Evolutionary conservation across 2,329 filamentous ascomycete genomes (phyloP).

Genomic region (Apiospora kogelbergensis): DNA sequence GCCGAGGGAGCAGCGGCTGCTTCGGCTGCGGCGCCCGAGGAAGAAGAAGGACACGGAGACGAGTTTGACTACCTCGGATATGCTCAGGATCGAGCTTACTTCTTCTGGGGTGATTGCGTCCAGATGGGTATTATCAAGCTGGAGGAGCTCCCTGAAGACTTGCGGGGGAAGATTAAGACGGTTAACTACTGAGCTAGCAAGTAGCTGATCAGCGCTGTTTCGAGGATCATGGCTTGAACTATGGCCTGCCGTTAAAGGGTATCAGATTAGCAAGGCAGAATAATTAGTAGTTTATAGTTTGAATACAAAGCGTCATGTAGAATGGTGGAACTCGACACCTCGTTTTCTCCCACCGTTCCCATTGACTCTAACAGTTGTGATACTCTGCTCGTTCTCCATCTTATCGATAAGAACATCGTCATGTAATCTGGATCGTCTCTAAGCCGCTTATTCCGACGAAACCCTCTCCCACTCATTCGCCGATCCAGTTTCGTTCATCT

Average conservation of each 20-base stretch:
- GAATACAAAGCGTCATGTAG: neutral
- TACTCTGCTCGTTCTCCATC: neutral
- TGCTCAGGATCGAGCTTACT: slow-evolving; percentile 84
- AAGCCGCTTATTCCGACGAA: neutral
- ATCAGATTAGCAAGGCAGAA: too few relatives aligned
- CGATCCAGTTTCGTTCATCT: neutral
- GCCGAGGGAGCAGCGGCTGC: slow-evolving; percentile 20
- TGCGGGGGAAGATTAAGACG: slow-evolving; percentile 66
- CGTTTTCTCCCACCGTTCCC: neutral
- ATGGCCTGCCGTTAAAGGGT: neutral
- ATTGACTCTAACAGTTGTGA: neutral
- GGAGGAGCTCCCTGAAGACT: slow-evolving; percentile 73
- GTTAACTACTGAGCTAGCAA: slow-evolving; percentile 55
- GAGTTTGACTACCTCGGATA: slow-evolving; percentile 93
- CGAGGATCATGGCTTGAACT: neutral
- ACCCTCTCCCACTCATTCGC: neutral
- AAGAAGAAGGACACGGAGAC: slow-evolving; percentile 52
- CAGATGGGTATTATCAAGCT: slow-evolving; percentile 70
- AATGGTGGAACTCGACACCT: neutral
- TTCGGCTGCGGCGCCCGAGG: slow-evolving; percentile 24
- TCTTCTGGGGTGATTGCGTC: slow-evolving; percentile 93
- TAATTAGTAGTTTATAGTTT: neutral
- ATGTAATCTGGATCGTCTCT: neutral
- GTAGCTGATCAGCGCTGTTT: neutral
- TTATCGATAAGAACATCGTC: neutral